Percentiles rank a stretch among this genome's conserved stretches.
Conservation (phyloP, 1,284 basidiomycete genomes). For the Mixia osmundae region DNA sequence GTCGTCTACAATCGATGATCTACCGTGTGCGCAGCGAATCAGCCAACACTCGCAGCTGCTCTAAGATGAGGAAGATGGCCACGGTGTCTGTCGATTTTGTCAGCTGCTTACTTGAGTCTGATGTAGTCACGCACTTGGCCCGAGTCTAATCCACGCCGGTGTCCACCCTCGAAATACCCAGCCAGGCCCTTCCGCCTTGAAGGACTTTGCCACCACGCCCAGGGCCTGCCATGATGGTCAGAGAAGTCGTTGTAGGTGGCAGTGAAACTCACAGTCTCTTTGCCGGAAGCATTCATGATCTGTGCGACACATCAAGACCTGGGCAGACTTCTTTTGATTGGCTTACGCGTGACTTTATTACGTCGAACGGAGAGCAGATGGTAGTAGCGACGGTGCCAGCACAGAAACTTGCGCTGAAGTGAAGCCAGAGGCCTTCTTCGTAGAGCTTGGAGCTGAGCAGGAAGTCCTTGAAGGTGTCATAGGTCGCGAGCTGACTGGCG, state of each 20-base stretch:
- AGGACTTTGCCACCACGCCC: conserved; percentile 41
- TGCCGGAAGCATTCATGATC: conserved; percentile 71
- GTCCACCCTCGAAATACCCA: conserved; percentile 67
- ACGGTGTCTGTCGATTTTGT: neutral
- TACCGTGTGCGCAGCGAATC: no score
- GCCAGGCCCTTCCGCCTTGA: conserved; percentile 54
- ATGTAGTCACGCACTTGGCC: no score
- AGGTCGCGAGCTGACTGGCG: conserved; percentile 70
- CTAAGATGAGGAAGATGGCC: neutral
- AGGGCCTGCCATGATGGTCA: conserved; percentile 32
- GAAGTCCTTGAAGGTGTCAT: conserved; percentile 69
- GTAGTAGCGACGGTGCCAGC: conserved; percentile 79
- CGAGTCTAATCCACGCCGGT: conserved; percentile 18
- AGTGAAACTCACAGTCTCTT: conserved; percentile 35
- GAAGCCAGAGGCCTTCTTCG: conserved; percentile 51
- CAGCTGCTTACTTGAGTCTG: neutral
- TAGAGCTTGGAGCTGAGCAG: conserved; percentile 45
- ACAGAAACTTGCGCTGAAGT: conserved; percentile 63
- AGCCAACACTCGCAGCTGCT: neutral
- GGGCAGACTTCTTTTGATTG: neutral
- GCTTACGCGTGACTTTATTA: conserved; percentile 40
- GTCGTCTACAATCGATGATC: no score
- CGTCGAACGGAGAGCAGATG: conserved; percentile 80
- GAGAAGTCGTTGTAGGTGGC: neutral
- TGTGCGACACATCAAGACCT: conserved; percentile 21